These are phyloP conservation scores for Tetraselmis striata DNA, from an alignment of 139 green algal genomes.

Conservation along the genomic window DNA sequence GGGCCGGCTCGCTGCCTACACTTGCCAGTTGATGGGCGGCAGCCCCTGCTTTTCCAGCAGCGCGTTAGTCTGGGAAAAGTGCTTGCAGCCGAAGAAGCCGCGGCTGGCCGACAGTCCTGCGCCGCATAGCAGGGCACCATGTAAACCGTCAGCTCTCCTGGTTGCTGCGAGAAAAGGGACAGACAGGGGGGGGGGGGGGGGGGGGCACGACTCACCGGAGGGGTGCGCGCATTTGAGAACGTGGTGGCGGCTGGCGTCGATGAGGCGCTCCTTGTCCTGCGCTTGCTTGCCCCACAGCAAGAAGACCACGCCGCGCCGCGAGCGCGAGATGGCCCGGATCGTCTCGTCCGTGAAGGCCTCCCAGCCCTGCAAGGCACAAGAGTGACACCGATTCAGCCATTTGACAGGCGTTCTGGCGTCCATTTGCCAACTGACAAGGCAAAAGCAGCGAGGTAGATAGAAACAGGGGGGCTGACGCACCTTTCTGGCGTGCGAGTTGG, in stretches of 20 bases:
- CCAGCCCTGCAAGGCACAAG: constrained; percentile 69
- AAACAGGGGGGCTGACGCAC: constrained; percentile 10
- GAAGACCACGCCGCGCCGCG: constrained; percentile 74
- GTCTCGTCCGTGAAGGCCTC: constrained; percentile 82
- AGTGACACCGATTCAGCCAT: background rate
- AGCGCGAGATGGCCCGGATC: constrained; percentile 57
- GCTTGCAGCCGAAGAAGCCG: constrained; percentile 85
- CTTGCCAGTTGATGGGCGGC: constrained; percentile 74
- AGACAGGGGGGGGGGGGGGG: background rate
- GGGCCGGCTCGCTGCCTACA: constrained; percentile 15
- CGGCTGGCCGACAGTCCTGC: constrained; percentile 42
- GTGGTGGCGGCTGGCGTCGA: constrained; percentile 51
- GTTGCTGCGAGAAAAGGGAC: too few relatives aligned
- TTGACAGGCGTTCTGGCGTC: background rate
- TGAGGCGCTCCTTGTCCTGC: constrained; percentile 48
- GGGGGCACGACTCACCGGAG: constrained; percentile 27
- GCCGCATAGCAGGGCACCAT: background rate
- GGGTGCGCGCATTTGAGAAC: constrained; percentile 68
- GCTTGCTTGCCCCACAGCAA: constrained; percentile 85
- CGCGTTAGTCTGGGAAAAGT: constrained; percentile 76
- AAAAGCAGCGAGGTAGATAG: background rate
- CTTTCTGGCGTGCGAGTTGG: constrained; percentile 79
- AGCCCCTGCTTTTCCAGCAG: constrained; percentile 54
- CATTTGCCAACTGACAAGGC: background rate
- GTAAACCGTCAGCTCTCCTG: too few relatives aligned